Percentiles rank a stretch among this genome's conserved stretches.
These are phyloP conservation scores for Populus tremula DNA, from an alignment of 345 rosid species.

Conservation along the genomic window DNA sequence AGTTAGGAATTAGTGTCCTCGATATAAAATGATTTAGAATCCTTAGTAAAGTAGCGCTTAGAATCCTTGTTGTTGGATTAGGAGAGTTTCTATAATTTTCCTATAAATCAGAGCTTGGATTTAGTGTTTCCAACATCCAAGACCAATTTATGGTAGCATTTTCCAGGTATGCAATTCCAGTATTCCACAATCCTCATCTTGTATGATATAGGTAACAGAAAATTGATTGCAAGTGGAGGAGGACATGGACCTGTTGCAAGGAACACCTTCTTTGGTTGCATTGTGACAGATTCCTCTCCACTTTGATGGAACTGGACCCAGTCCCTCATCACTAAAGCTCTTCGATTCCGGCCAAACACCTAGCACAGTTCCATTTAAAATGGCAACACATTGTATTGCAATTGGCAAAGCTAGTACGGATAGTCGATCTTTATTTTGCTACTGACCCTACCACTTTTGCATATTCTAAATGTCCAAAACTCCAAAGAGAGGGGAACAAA, in stretches of 20 bases:
- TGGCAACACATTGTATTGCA: background rate
- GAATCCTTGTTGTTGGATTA: no score
- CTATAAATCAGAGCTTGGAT: no score
- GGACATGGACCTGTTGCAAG: conserved; percentile 51
- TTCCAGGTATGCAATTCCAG: background rate
- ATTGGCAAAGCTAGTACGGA: background rate
- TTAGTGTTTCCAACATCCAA: background rate
- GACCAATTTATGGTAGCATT: background rate
- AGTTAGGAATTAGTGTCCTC: no score
- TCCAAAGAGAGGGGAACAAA: background rate
- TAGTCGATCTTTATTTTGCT: background rate
- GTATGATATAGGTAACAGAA: background rate
- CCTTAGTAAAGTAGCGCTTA: no score
- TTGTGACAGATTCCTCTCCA: conserved; percentile 54
- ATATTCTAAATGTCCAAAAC: conserved; percentile 2
- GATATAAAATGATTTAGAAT: no score
- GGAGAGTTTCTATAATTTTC: no score
- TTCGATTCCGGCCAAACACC: conserved; percentile 71
- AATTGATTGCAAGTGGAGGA: background rate
- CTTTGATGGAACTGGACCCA: conserved; percentile 48
- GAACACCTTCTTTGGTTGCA: conserved; percentile 22
- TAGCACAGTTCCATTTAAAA: conserved; percentile 7
- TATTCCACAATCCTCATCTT: background rate
- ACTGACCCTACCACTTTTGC: conserved; percentile 7
- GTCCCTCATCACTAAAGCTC: conserved; percentile 57